Base-by-base conservation (phyloP, 345 rosid genomes). In the Noccaea caerulescens region DNA sequence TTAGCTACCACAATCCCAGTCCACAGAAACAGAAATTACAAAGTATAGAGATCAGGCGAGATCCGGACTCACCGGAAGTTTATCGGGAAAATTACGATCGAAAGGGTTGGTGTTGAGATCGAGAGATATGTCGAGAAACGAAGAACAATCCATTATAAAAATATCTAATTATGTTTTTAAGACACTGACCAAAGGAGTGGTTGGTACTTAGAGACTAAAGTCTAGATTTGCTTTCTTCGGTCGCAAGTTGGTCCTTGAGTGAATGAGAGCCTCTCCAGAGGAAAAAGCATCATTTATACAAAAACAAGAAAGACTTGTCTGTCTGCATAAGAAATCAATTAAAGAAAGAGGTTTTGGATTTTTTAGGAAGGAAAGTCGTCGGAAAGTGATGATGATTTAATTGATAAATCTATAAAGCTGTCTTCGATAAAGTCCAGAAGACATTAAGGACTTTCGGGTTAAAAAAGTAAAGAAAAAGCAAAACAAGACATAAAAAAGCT, bases 41-140 rank as follows among this genome's bases (percentile, higher is more conserved):
- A 1, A 9, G 68, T 56, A 39, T 1, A 20, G 1, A 1, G 41
- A 69, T 33, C 32, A 42, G 6, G 5, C 2, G 30, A 13, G 1
- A 60, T 43, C 14, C 8, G 60, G 33, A 84, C 90, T 83, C 76
- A 86, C 93, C 76, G 65, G 81, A 70, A 61, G 6, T 63, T 71
- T 75, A 27, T 45, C 76, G 8, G 25, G 43, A 10, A 33, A 68
- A 18, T 7, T 49, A 41, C 30, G 49, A 27, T 59, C 32, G 75
- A 72, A 76, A 46, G 84, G 68, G 60, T 72, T 84, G 71, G 78
- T 73, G 32, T 82, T 85, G 77, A 92, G 92, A 53, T 86, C 84
- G 16, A 92, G 91, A 42, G 88, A 76, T 5, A 86, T 80, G 58
- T 83, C 84, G 36, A 72, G 81, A 79, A 39, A 56, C 58, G 77